Evolutionary conservation across 768 basidiomycete species (phyloP).

Genomic region (Boletus reticulatus): DNA sequence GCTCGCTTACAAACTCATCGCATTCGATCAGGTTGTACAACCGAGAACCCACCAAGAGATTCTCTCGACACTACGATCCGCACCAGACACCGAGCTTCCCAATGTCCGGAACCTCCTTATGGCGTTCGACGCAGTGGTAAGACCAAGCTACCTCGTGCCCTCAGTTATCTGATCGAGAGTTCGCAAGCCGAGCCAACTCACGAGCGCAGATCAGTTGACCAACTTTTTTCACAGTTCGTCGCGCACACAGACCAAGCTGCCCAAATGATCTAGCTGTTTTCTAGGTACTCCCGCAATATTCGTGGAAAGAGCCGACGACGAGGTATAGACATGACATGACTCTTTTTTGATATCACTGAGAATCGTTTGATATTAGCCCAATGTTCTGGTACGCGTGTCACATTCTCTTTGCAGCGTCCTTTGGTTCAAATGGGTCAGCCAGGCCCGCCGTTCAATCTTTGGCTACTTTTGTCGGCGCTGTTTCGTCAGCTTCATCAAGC

Average conservation of each 20-base stretch:
- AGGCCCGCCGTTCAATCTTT: slow-evolving; percentile 77
- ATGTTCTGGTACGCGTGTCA: slow-evolving; percentile 22
- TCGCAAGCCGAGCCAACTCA: slow-evolving; percentile 47
- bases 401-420: slow-evolving; percentile 8
- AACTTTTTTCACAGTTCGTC: slow-evolving; percentile 51
- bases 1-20: not conserved
- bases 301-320: slow-evolving; percentile 55
- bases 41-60: slow-evolving; percentile 57
- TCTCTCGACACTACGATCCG: slow-evolving; percentile 41
- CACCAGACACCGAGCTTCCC: slow-evolving; percentile 42
- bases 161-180: slow-evolving; percentile 16
- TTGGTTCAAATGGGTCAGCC: not conserved
- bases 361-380: slow-evolving; percentile 17
- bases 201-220: slow-evolving; percentile 56
- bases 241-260: not conserved
- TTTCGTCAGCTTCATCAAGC: slow-evolving; percentile 68
- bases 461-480: slow-evolving; percentile 81
- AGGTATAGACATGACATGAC: slow-evolving; percentile 33
- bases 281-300: slow-evolving; percentile 59
- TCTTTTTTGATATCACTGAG: slow-evolving; percentile 7
- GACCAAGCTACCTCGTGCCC: slow-evolving; percentile 13
- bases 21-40: slow-evolving; percentile 51
- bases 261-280: not conserved
- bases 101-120: slow-evolving; percentile 45
- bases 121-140: slow-evolving; percentile 42